Evolutionary conservation across 139 green algal genomes (phyloP).

Genomic region (Micromonas pusilla): DNA sequence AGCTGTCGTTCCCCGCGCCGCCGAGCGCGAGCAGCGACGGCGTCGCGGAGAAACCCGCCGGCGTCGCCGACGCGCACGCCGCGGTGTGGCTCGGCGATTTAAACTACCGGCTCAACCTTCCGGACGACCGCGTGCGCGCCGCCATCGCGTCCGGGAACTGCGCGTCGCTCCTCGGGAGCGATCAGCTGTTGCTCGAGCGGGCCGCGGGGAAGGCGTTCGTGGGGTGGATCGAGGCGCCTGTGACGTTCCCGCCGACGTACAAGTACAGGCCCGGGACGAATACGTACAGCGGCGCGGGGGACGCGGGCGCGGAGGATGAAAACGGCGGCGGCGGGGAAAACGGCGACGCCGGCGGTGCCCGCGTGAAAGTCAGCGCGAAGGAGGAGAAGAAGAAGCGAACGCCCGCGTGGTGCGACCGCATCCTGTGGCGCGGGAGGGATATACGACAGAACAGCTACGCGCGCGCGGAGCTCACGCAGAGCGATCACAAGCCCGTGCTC

Average conservation of each 20-base stretch:
- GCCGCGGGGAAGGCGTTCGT: conserved; percentile 47
- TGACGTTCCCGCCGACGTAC: conserved; percentile 87
- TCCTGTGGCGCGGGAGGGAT: conserved; percentile 55
- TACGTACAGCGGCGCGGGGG: conserved; percentile 42
- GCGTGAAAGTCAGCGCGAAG: not conserved
- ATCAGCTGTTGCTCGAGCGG: conserved; percentile 59
- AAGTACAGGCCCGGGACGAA: conserved; percentile 73
- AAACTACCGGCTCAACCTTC: conserved; percentile 70
- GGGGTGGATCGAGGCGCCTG: conserved; percentile 60
- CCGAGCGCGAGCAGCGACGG: not conserved
- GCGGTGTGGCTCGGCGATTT: conserved; percentile 81
- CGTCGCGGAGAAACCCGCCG: not conserved
- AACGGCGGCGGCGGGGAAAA: conserved; percentile 7
- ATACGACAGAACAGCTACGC: conserved; percentile 51
- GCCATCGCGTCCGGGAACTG: conserved; percentile 36
- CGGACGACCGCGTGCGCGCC: conserved; percentile 9
- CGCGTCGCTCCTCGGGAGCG: conserved; percentile 41
- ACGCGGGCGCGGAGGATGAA: conserved; percentile 11
- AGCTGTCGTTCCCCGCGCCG: not conserved
- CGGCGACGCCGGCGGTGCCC: not conserved
- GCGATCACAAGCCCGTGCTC: conserved; percentile 64
- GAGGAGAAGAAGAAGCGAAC: conserved; percentile 58
- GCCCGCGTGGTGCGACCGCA: conserved; percentile 71
- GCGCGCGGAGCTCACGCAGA: conserved; percentile 13
- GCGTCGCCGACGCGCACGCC: conserved; percentile 36